Base-by-base conservation (phyloP, 2,329 filamentous ascomycete species). In the Nigrograna mackinnonii region DNA sequence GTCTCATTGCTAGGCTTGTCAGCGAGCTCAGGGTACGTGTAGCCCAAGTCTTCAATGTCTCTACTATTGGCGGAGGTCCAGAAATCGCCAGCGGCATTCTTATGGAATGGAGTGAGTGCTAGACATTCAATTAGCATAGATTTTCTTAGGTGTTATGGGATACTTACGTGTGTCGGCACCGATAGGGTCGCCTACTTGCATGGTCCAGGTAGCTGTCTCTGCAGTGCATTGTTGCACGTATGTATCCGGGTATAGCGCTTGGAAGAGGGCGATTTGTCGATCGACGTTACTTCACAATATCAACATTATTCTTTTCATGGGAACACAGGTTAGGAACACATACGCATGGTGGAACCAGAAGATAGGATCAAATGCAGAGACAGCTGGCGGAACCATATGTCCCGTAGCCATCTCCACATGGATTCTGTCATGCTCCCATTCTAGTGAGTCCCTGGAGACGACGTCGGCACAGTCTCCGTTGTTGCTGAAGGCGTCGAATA, bases 261-360 rank as follows among this genome's bases (percentile, higher is more conserved):
- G 87, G 85, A 86, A 91, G 52, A 91, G 77, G 32, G 86, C 80
- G 66, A 90, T 88, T n/a, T 40, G 17, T 18, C 49, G 36, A 36
- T 52, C 49, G 5, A 49, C 35, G n/a, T 49, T 52, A n/a, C n/a
- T n/a, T n/a, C n/a, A n/a, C n/a, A n/a, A n/a, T n/a, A n/a, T n/a
- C n/a, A n/a, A n/a, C n/a, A n/a, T n/a, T n/a, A n/a, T n/a, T n/a
- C n/a, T n/a, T n/a, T n/a, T n/a, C n/a, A n/a, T n/a, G n/a, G n/a
- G n/a, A n/a, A n/a, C n/a, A n/a, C n/a, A n/a, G n/a, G n/a, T n/a
- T n/a, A n/a, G n/a, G n/a, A n/a, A n/a, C 4, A 48, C 33, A 13
- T 50, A 48, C 40, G 34, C 19, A 89, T 72, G 0, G 87, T 87
- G 56, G 91, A 44, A 19, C 41, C 41, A 44, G 30, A 44, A 44